Conservation (phyloP, 495 filamentous ascomycete genomes). For the Pyrenopolyporus hunteri region DNA sequence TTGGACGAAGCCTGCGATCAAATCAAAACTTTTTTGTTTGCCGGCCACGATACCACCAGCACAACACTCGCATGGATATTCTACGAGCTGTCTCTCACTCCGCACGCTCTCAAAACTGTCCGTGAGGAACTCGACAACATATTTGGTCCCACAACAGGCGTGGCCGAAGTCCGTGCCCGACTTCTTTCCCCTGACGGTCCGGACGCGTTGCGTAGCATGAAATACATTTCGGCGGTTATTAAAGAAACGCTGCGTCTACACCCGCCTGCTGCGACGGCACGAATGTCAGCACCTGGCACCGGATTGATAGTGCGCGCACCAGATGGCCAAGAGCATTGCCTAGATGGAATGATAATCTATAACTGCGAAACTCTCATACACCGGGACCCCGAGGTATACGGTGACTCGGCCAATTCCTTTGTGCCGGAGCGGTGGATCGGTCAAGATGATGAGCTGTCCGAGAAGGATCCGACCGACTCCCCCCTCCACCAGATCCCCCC, state of each 20-base stretch:
- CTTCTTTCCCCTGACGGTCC: constrained; percentile 38
- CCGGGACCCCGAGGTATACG: constrained; percentile 61
- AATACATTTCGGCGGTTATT: constrained; percentile 56
- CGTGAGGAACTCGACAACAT: constrained; percentile 55
- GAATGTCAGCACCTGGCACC: constrained; percentile 41
- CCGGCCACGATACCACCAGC: too few species aligned
- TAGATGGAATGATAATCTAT: constrained; percentile 60
- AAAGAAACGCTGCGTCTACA: constrained; percentile 60
- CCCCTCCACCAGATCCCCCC: constrained; percentile 35
- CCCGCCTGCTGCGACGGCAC: constrained; percentile 48
- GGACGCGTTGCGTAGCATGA: constrained; percentile 51
- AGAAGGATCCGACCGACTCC: neutral
- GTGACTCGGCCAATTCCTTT: constrained; percentile 62
- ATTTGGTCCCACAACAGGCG: constrained; percentile 41
- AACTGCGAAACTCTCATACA: constrained; percentile 59
- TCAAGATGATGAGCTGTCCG: constrained; percentile 4
- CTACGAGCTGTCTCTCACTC: constrained; percentile 55
- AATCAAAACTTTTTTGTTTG: too few species aligned
- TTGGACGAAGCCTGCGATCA: constrained; percentile 41
- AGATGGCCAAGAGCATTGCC: constrained; percentile 64
- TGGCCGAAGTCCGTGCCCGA: constrained; percentile 24
- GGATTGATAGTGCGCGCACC: constrained; percentile 45
- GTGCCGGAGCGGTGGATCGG: constrained; percentile 66
- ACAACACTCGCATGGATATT: constrained; percentile 45
- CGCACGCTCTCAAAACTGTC: constrained; percentile 45